Percentiles rank a stretch among this genome's conserved stretches.
Conservation (phyloP, 768 basidiomycete species). For the Lentinula aciculospora region DNA sequence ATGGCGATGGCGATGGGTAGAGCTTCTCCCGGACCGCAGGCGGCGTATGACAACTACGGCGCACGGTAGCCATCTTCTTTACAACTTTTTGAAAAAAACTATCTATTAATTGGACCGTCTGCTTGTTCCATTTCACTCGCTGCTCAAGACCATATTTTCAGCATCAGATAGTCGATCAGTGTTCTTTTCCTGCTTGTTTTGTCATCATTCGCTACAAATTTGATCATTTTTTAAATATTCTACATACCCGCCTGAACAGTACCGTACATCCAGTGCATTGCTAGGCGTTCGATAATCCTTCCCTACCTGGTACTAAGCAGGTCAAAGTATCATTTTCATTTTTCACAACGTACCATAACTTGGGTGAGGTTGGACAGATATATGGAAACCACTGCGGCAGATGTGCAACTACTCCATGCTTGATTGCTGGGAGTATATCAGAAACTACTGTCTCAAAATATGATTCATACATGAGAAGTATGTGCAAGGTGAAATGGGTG, state of each 20-base stretch:
- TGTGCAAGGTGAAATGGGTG: too few species aligned
- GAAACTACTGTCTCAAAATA: too few species aligned
- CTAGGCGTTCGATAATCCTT: neutral
- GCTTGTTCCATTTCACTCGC: neutral
- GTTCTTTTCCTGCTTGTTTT: neutral
- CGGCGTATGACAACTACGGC: conserved; percentile 33
- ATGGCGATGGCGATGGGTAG: conserved; percentile 30
- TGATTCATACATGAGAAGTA: too few species aligned
- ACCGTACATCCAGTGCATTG: neutral
- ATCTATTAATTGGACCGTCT: neutral
- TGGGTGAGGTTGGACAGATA: too few species aligned
- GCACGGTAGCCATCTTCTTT: conserved; percentile 15
- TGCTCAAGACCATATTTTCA: neutral
- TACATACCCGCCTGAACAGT: conserved; percentile 3
- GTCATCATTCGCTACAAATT: neutral
- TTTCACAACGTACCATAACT: too few species aligned
- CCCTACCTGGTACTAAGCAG: neutral
- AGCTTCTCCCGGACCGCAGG: conserved; percentile 41
- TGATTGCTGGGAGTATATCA: too few species aligned
- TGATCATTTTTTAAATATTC: neutral
- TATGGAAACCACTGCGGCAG: too few species aligned
- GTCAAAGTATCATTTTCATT: neutral
- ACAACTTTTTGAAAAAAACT: neutral
- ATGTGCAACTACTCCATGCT: too few species aligned
- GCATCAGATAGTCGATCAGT: neutral